Evolutionary conservation across 768 basidiomycete species (phyloP), one percentile per base, ranked within the genome.

Genomic region (Boletus sp.): DNA sequence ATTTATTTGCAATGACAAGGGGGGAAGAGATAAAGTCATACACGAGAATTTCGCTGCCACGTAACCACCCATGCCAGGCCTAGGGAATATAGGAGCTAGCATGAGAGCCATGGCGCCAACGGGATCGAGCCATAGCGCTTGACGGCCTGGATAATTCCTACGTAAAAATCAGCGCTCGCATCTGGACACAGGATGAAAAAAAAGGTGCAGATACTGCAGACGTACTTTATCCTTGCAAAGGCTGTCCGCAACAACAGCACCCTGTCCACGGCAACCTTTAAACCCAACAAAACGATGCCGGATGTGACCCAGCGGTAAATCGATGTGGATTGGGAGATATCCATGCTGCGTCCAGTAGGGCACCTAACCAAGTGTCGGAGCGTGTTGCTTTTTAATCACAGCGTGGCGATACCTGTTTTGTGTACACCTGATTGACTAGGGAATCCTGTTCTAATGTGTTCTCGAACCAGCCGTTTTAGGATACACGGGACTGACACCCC

Each of bases 21-120:
- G 24, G 18, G n/a, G 39, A 18, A 1, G 14, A 11, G 28, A 33
- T 8, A 20, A 30, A 33, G 14, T 67, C 76, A 12, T 54, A 79
- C 79, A 28, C 2, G 69, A 66, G 49, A 80, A 77, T 49, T 72
- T 67, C 7, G 54, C 74, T 17, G 58, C 72, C 33, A 70, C 74
- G 30, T 69, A 66, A 7, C 73, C 79, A 14, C 68, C 60, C 47
- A 71, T 71, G 17, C 68, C 67, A 7, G 67, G 68, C 24, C 69
- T 63, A 3, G 78, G 79, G 54, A 74, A 79, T 18, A 59, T 60
- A 1, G 67, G 46, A 0, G 67, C 77, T 0, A 73, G 2, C 0
- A 70, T 39, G 8, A 75, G 35, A 4, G 72, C 52, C 0, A 67
- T 1, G 7, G 67, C 17, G 5, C 67, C 60, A 45, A 75, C 71